These are phyloP conservation scores for Naganishia randhawae DNA, from an alignment of 768 basidiomycete species.

Conservation along the genomic window DNA sequence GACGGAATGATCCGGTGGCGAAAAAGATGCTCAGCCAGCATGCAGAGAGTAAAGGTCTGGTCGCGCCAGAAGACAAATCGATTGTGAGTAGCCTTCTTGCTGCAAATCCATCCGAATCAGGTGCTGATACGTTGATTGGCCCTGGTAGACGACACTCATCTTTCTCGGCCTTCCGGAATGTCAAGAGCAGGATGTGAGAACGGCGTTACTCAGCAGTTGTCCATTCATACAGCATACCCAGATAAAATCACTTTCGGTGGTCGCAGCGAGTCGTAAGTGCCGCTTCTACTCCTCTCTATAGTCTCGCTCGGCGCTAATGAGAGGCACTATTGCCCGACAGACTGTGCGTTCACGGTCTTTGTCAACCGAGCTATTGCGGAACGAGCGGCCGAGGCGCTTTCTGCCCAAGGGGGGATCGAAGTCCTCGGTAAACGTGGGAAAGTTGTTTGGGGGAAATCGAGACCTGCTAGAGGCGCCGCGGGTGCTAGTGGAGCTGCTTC, in stretches of 20 bases:
- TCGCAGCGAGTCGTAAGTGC: slow-evolving; percentile 46
- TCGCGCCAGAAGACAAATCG: slow-evolving; percentile 79
- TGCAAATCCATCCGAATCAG: background rate
- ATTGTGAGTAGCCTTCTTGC: slow-evolving; percentile 62
- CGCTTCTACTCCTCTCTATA: background rate
- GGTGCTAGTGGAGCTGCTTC: slow-evolving; percentile 13
- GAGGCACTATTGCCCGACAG: slow-evolving; percentile 20
- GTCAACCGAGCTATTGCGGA: slow-evolving; percentile 77
- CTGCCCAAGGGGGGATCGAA: slow-evolving; percentile 71
- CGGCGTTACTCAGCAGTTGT: slow-evolving; percentile 38
- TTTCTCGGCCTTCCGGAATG: slow-evolving; percentile 46
- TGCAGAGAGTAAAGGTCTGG: slow-evolving; percentile 75
- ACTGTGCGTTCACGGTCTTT: slow-evolving; percentile 94
- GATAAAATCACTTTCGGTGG: slow-evolving; percentile 41
- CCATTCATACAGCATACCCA: slow-evolving; percentile 46
- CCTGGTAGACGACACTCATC: slow-evolving; percentile 45
- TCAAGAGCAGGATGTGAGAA: slow-evolving; percentile 42
- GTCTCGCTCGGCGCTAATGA: background rate
- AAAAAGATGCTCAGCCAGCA: slow-evolving; percentile 77
- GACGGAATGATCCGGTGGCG: slow-evolving; percentile 88
- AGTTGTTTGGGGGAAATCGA: slow-evolving; percentile 86
- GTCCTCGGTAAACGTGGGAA: slow-evolving; percentile 69
- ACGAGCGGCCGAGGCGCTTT: slow-evolving; percentile 78
- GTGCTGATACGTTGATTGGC: background rate
- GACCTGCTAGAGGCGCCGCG: slow-evolving; percentile 45